Percentiles rank a stretch among this genome's conserved stretches.
Conservation (phyloP, 2,329 filamentous ascomycete species). For the Colletotrichum sp. region DNA sequence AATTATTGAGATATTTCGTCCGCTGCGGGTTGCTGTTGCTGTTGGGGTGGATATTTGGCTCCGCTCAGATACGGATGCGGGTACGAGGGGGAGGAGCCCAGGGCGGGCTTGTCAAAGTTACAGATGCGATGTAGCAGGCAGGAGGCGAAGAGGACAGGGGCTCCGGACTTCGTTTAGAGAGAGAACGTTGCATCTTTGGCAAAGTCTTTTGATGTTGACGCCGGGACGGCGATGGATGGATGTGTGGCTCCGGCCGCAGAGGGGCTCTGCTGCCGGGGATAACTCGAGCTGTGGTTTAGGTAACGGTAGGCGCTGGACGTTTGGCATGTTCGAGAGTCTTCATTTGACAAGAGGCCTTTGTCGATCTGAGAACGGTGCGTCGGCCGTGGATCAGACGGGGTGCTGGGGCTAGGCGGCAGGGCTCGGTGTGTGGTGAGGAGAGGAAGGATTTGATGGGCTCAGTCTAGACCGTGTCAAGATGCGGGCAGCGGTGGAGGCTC, state of each 20-base stretch:
- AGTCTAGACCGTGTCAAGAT: slow-evolving; percentile 9
- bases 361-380: background rate
- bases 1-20: background rate
- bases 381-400: slow-evolving; percentile 2
- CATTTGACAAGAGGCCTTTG: background rate
- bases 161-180: background rate
- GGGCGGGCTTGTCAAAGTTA: background rate
- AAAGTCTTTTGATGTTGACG: background rate
- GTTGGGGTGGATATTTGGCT: background rate
- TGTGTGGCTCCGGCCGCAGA: background rate
- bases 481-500: background rate
- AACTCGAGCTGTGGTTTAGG: background rate
- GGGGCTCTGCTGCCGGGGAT: background rate
- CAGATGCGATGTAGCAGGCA: background rate
- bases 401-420: background rate
- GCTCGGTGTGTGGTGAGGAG: background rate
- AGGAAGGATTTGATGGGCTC: background rate
- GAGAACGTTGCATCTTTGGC: background rate
- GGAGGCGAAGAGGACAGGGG: background rate
- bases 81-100: background rate
- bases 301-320: background rate
- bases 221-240: background rate
- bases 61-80: background rate
- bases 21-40: background rate
- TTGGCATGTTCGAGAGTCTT: background rate